Percentiles rank a stretch among this genome's conserved stretches.
phyloP scores from a whole-genome alignment of 371 early-diverging fungal genomes.

The Apophysomyces sp. region DNA sequence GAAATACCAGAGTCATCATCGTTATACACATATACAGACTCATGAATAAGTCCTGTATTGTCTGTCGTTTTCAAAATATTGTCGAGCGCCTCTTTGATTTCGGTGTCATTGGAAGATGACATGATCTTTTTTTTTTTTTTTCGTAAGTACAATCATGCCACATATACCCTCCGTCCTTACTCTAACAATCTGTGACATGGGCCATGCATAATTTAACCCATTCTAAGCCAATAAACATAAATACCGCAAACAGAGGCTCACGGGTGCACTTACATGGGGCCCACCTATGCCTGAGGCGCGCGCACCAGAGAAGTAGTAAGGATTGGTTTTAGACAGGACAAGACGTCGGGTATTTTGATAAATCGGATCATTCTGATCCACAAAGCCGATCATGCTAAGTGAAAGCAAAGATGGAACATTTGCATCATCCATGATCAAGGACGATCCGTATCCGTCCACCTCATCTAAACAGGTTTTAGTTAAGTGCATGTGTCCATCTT shows the following conservation, averaged over 20 bases:
- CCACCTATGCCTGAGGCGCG: conserved; percentile 60
- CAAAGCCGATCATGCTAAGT: conserved; percentile 61
- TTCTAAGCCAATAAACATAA: not conserved
- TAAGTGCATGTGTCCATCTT: no score
- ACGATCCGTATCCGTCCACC: conserved; percentile 68
- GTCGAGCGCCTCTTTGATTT: conserved; percentile 31
- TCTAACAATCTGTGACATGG: conserved; percentile 31
- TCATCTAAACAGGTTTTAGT: conserved; percentile 33
- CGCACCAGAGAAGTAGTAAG: conserved; percentile 57
- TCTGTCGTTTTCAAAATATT: conserved; percentile 27
- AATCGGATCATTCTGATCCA: conserved; percentile 41
- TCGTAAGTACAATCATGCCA: not conserved
- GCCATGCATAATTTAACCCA: conserved; percentile 26
- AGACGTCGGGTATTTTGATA: conserved; percentile 62
- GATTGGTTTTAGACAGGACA: conserved; percentile 57
- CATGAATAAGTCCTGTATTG: conserved; percentile 41
- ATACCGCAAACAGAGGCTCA: not conserved
- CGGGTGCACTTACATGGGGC: conserved; percentile 52
- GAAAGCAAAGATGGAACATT: conserved; percentile 67
- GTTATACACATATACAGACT: conserved; percentile 37
- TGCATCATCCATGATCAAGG: conserved; percentile 69
- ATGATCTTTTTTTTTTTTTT: conserved; percentile 15
- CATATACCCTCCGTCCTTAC: conserved; percentile 6
- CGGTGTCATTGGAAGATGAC: conserved; percentile 26
- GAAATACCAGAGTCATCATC: conserved; percentile 6